phyloP scores from a whole-genome alignment of 2,329 filamentous ascomycete genomes.

The Lecanosticta acicola region DNA sequence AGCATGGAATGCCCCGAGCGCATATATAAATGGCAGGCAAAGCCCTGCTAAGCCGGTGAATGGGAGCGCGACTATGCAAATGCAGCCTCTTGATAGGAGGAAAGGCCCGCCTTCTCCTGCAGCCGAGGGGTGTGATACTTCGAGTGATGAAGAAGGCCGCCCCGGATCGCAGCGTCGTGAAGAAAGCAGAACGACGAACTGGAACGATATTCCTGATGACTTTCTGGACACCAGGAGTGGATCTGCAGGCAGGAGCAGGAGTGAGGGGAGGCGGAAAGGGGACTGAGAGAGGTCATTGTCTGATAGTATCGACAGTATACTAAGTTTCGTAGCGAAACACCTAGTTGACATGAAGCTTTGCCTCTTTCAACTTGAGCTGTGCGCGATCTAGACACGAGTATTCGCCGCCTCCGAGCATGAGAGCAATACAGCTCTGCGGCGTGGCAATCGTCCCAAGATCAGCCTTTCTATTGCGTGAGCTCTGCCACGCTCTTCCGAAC shows the following conservation, averaged over 20 bases:
- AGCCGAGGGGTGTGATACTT: conserved; percentile 33
- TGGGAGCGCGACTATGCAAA: conserved; percentile 33
- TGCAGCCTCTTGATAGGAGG: conserved; percentile 38
- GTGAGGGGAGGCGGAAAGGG: conserved; percentile 28
- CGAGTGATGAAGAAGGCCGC: conserved; percentile 24
- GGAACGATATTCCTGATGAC: conserved; percentile 47
- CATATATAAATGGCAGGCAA: conserved; percentile 2
- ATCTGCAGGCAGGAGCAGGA: conserved; percentile 25
- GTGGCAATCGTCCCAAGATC: too few species aligned
- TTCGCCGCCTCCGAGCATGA: too few species aligned
- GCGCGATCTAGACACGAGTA: too few species aligned
- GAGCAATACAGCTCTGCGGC: too few species aligned
- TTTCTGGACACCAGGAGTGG: conserved; percentile 32
- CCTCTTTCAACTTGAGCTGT: background rate
- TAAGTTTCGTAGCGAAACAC: background rate
- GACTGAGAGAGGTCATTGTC: conserved; percentile 15
- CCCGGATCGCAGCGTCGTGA: conserved; percentile 3
- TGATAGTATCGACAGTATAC: background rate
- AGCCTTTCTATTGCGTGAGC: too few species aligned
- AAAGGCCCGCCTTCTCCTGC: conserved; percentile 8
- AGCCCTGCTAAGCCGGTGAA: conserved; percentile 15
- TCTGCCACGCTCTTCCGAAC: too few species aligned
- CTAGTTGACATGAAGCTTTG: too few species aligned
- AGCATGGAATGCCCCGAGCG: conserved; percentile 6
- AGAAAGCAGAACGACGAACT: conserved; percentile 35